Evolutionary conservation across 2,329 filamentous ascomycete genomes (phyloP), one percentile per base, ranked within the genome.

Genomic region (Talaromyces sp.): DNA sequence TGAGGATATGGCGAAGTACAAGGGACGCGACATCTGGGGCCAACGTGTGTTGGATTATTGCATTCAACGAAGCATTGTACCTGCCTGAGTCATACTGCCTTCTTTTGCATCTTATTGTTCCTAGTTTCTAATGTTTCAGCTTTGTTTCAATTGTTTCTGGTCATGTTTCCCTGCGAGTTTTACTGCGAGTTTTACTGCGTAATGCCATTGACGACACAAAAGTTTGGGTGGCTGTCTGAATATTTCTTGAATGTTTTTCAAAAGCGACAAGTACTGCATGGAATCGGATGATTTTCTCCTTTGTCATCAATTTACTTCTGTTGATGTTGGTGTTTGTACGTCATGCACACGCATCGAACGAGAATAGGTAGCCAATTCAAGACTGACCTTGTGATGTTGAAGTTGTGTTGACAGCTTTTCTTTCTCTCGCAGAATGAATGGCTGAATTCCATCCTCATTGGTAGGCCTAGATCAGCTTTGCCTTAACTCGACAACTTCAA

Each of bases 1-100:
- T 7, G 76, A 79, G 3, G 77, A 79, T 49, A 78, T 82, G 65
- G 75, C 74, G 16, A 71, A 73, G 50, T 83, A 83, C 65, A 83
- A 83, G 64, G 81, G 81, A 4, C 73, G 74, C 43, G 73, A 75
- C 31, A 71, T 79, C 39, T 83, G 81, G 81, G 81, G 78, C 8
- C 69, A 68, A 2, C 76, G 71, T 19, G 75, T 78, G 4, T 61
- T 79, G 65, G 75, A 77, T 37, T 79, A 73, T 60, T 78, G 76
- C 66, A 70, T 73, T 45, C 70, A 69, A 64, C 73, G 69, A 50
- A 64, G 66, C 10, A 66, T 52, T 37, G 45, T 61, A 24, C 60
- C 37, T 45, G 47, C 56, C 57, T 64, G 47, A 59, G 13, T 37
- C 24, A 31, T 43, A 2, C 31, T 60, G 27, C 35, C 52, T 50